These are phyloP conservation scores for Botrytis fragariae DNA, from an alignment of 2,329 filamentous ascomycete species.

Conservation along the genomic window DNA sequence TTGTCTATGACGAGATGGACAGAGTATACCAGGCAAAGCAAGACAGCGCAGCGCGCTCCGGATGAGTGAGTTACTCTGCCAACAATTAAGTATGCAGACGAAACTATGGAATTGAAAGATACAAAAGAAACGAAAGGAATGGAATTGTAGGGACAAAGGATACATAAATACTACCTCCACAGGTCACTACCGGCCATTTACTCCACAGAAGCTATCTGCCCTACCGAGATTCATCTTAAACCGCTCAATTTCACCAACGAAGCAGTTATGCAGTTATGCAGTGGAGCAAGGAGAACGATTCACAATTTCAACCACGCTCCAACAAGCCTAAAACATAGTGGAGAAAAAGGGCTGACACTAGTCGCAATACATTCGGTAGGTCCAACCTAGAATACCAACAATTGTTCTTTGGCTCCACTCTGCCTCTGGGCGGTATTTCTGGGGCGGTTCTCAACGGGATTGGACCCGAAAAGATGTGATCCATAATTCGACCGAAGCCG, in stretches of 20 bases:
- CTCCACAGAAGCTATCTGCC: conserved; percentile 7
- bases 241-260: conserved; percentile 2
- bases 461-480: background rate
- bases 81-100: background rate
- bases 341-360: conserved; percentile 12
- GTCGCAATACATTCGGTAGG: background rate
- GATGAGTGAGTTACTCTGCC: background rate
- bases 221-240: conserved; percentile 10
- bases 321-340: conserved; percentile 7
- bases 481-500: conserved; percentile 3
- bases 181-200: background rate
- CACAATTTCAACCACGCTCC: background rate
- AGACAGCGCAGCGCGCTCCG: conserved; percentile 1
- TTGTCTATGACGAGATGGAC: background rate
- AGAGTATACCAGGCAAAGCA: background rate
- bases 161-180: conserved; percentile 1
- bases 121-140: background rate
- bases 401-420: conserved; percentile 8
- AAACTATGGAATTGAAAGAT: background rate
- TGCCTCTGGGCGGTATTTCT: background rate
- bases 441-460: conserved; percentile 2
- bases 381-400: conserved; percentile 5
- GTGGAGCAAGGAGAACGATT: conserved; percentile 5
- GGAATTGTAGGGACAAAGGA: background rate
- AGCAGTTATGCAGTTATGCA: background rate